These are phyloP conservation scores for Coix lacrymajobi DNA, from an alignment of 176 grass and related monocot genomes.

Conservation along the genomic window DNA sequence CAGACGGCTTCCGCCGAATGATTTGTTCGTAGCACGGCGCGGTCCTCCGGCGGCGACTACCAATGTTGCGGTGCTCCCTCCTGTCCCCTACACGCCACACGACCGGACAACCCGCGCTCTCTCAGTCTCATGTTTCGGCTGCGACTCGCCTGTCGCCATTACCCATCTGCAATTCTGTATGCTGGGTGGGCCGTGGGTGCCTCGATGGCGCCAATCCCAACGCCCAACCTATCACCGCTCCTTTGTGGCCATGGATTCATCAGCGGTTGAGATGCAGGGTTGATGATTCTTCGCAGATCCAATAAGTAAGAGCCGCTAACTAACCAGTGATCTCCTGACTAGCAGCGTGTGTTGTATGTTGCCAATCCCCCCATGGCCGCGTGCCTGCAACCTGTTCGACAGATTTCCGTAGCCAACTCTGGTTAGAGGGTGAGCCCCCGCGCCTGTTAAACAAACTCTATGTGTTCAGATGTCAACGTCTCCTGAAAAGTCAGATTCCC, in stretches of 20 bases:
- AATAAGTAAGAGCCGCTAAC: neutral
- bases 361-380: neutral
- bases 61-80: neutral
- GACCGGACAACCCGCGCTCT: neutral
- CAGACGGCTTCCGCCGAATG: neutral
- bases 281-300: neutral
- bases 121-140: neutral
- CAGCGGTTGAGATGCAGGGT: neutral
- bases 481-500: neutral
- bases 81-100: neutral
- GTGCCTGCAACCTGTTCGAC: conserved; percentile 14
- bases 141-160: neutral
- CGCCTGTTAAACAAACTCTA: neutral
- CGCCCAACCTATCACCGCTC: neutral
- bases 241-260: neutral
- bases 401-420: neutral
- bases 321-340: neutral
- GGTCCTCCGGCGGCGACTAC: neutral
- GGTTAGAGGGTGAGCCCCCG: neutral
- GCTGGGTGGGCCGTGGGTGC: neutral
- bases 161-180: neutral
- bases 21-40: neutral
- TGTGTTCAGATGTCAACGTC: neutral
- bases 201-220: neutral
- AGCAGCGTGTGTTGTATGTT: no score